phyloP scores from a whole-genome alignment of 2,329 filamentous ascomycete genomes.

The Pezicula rhizophila region DNA sequence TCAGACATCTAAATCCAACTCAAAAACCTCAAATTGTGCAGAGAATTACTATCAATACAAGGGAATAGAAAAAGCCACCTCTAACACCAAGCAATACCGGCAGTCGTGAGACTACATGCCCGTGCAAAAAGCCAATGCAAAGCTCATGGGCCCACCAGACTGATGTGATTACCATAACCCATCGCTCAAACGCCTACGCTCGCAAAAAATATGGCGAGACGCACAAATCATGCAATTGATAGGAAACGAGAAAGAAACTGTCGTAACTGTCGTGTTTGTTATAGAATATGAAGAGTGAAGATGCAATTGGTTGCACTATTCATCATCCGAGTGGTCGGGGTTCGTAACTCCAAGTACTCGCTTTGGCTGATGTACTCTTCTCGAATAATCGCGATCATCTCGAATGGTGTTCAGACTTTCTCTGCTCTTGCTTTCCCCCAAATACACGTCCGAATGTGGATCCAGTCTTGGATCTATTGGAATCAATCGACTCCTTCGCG shows the following conservation, averaged over 20 bases:
- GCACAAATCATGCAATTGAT: slow-evolving; percentile 18
- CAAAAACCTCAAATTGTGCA: no score
- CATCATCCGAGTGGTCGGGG: slow-evolving; percentile 44
- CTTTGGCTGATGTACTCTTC: slow-evolving; percentile 38
- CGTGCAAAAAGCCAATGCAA: slow-evolving; percentile 1
- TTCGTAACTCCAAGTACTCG: slow-evolving; percentile 56
- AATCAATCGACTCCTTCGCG: slow-evolving; percentile 48
- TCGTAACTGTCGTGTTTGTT: slow-evolving; percentile 17
- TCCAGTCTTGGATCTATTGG: slow-evolving; percentile 59
- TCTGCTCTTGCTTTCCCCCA: slow-evolving; percentile 46
- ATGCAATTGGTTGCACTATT: not conserved
- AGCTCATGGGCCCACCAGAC: slow-evolving; percentile 1
- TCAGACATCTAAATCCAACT: no score
- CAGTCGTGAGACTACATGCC: slow-evolving; percentile 1
- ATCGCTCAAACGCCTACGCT: slow-evolving; percentile 15
- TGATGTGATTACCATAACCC: slow-evolving; percentile 7
- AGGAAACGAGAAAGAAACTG: slow-evolving; percentile 11
- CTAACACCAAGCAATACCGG: slow-evolving; percentile 2
- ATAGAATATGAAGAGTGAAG: not conserved
- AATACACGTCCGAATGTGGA: slow-evolving; percentile 52
- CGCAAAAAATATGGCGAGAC: slow-evolving; percentile 9
- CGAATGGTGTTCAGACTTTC: slow-evolving; percentile 59
- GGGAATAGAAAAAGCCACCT: slow-evolving; percentile 1
- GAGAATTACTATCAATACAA: slow-evolving; percentile 3
- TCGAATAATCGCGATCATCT: slow-evolving; percentile 61